These are phyloP conservation scores for Alternaria atra DNA, from an alignment of 2,329 filamentous ascomycete genomes.

Conservation along the genomic window DNA sequence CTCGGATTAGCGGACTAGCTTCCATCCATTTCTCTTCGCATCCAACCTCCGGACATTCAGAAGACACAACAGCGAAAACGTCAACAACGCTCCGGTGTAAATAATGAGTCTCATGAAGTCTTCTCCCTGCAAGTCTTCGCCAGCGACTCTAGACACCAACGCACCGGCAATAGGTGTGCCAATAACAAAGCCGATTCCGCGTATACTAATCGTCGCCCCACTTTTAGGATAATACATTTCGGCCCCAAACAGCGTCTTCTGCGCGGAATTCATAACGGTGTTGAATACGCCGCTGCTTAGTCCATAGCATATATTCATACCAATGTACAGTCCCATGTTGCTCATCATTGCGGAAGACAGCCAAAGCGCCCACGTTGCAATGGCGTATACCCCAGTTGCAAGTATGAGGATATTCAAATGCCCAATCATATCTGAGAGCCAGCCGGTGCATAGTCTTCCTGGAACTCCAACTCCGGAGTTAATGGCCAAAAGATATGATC, in stretches of 20 bases:
- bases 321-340: slow-evolving; percentile 25
- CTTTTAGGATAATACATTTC: slow-evolving; percentile 34
- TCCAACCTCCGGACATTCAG: slow-evolving; percentile 25
- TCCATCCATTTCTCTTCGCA: slow-evolving; percentile 26
- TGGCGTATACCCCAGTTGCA: slow-evolving; percentile 33
- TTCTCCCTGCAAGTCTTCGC: slow-evolving; percentile 12
- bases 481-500: slow-evolving; percentile 57
- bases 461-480: slow-evolving; percentile 59
- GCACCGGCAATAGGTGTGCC: slow-evolving; percentile 33
- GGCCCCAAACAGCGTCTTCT: slow-evolving; percentile 30
- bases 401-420: slow-evolving; percentile 60
- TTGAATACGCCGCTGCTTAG: slow-evolving; percentile 27
- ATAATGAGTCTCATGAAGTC: slow-evolving; percentile 27
- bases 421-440: slow-evolving; percentile 58
- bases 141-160: slow-evolving; percentile 23
- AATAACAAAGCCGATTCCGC: slow-evolving; percentile 30
- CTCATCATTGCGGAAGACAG: slow-evolving; percentile 22
- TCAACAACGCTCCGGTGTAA: slow-evolving; percentile 25
- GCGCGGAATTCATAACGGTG: slow-evolving; percentile 29
- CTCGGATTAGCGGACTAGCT: slow-evolving; percentile 20
- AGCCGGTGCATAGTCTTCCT: slow-evolving; percentile 56
- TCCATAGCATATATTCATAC: slow-evolving; percentile 32
- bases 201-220: slow-evolving; percentile 28
- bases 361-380: slow-evolving; percentile 32
- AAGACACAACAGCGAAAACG: slow-evolving; percentile 18